A percentile compares a stretch with the other conserved stretches of the same genome.
These are phyloP conservation scores for Coemansia sp. DNA, from an alignment of 192 early-diverging fungal species.

Conservation along the genomic window DNA sequence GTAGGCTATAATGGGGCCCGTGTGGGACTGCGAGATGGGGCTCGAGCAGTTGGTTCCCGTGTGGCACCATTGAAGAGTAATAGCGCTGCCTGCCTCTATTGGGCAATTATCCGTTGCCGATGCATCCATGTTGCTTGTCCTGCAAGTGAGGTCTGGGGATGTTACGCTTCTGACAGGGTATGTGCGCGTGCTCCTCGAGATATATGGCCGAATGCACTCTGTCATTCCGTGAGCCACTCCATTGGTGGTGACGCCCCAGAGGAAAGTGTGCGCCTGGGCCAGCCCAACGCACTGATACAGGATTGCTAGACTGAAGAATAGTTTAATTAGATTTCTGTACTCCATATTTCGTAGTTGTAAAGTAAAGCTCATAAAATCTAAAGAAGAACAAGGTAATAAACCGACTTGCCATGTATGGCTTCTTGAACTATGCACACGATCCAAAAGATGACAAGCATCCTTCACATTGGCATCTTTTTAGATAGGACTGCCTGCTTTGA, in stretches of 20 bases:
- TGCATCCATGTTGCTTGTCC: constrained; percentile 5
- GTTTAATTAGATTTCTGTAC: neutral
- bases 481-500: neutral
- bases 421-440: too few relatives aligned
- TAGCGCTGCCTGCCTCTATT: constrained; percentile 3
- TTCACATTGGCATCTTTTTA: too few relatives aligned
- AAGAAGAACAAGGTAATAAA: neutral
- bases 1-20: constrained; percentile 30
- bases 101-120: constrained; percentile 3
- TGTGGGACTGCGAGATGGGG: constrained; percentile 12
- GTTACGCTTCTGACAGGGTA: neutral
- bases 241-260: constrained; percentile 3
- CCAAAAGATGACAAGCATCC: too few relatives aligned
- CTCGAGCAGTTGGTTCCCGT: neutral
- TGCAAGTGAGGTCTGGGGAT: constrained; percentile 5
- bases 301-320: neutral
- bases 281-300: constrained; percentile 1
- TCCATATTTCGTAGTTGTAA: neutral
- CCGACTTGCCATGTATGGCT: too few relatives aligned
- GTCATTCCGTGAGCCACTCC: neutral
- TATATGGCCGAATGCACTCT: constrained; percentile 1
- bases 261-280: constrained; percentile 4
- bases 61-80: constrained; percentile 9
- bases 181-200: neutral
- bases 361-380: neutral